Conservation (phyloP, 257 asterid genomes). For the Solanum chilense region DNA sequence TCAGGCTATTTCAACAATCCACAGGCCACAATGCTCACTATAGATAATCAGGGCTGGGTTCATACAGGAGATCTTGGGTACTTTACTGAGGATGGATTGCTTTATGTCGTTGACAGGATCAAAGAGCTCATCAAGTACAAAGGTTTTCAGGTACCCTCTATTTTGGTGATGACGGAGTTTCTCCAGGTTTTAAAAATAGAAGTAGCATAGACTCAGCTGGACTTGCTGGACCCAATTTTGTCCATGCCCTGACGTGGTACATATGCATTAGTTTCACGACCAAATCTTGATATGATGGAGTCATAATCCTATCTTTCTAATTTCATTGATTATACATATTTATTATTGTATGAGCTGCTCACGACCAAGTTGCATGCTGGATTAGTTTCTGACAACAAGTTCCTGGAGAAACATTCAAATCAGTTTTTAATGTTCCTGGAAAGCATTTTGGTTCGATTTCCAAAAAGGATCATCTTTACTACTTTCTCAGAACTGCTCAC, state of each 20-base stretch:
- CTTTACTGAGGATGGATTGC: slow-evolving; percentile 74
- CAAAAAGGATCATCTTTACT: not conserved
- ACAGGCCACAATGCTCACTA: slow-evolving; percentile 71
- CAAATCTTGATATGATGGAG: not conserved
- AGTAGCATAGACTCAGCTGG: not conserved
- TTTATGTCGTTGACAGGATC: slow-evolving; percentile 84
- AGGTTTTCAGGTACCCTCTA: slow-evolving; percentile 64
- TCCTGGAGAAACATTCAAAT: not conserved
- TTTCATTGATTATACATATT: not conserved
- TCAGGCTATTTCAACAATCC: slow-evolving; percentile 78
- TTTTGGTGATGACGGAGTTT: not conserved
- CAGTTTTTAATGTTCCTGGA: not conserved
- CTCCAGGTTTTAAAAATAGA: not conserved
- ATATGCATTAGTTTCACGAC: not conserved
- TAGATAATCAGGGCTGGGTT: slow-evolving; percentile 91
- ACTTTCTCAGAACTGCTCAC: not conserved
- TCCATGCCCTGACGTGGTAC: not conserved
- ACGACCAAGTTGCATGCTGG: not conserved
- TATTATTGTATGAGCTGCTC: not conserved
- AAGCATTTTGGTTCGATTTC: not conserved
- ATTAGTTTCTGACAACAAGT: not conserved
- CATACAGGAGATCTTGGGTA: slow-evolving; percentile 97
- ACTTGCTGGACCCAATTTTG: not conserved
- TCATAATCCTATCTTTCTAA: not conserved
- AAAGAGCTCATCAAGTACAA: slow-evolving; percentile 93